Evolutionary conservation across 805 yeast genomes (phyloP), one percentile per base, ranked within the genome.

Genomic region (Nakazawaea ishiwadae): DNA sequence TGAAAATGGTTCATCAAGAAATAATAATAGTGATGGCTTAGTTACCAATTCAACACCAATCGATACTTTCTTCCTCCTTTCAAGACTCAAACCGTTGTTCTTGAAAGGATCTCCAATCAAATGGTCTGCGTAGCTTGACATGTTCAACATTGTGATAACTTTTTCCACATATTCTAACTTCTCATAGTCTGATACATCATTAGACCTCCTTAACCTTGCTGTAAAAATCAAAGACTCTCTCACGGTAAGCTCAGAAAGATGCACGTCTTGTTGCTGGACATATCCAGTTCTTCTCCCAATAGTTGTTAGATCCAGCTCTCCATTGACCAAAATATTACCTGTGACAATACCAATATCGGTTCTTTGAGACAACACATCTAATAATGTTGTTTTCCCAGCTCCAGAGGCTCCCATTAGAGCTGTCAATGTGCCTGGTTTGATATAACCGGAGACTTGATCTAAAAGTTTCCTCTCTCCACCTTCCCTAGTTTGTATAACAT

Each of bases 401-500:
- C 81, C 81, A n/a, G 81, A 74, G 36, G 75, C 79, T 49, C 81
- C 81, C 79, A 76, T 74, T 21, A 76, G 56, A 10, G 93, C 93
- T 39, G 91, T 84, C 55, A 84, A 64, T 35, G 88, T 82, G 49
- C 90, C 90, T 8, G 90, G 90, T 55, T 81, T 81, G 32, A 84
- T 89, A 84, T 86, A 84, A 37, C 91, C 93, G 55, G 81, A 86
- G 43, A 84, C 85, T 46, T 75, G 71, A 46, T 69, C 67, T 54
- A 84, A 62, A 47, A 84, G 74, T 46, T 79, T 69, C 54, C 88
- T 69, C 21, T 14, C 16, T 12, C 76, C 68, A 47, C 75, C 85
- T 30, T 60, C 60, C 53, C 81, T 78, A 50, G 80, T 78, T 53
- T 76, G 71, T 44, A 84, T 79, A 48, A 79, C 83, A 56, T 83